Evolutionary conservation across 345 rosid genomes (phyloP), one percentile per base, ranked within the genome.

Genomic region (Melaleuca quinquenervia): DNA sequence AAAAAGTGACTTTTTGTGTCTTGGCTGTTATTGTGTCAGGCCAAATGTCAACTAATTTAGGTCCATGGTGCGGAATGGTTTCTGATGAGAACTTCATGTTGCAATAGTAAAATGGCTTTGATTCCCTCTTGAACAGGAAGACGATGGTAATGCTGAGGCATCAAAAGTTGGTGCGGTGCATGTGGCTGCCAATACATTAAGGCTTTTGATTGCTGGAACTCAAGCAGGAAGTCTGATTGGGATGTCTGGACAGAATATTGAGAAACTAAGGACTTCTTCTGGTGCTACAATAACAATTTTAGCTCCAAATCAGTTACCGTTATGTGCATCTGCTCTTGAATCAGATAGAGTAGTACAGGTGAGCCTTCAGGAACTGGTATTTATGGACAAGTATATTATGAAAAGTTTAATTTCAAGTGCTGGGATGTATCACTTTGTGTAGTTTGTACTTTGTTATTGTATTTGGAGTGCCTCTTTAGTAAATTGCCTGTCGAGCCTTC

Each of bases 331-430:
- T 82, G 94, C 96, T 83, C 88, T 83, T 87, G 95, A 94, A 89
- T 93, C 95, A 85, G 96, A 94, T 90, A 86, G 95, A 60, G 91
- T 94, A 58, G 94, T 93, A 52, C 95, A 93, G 94, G 95, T 93
- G 82, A 83, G 78, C 45, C 76, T 70, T 14, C 70, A 48, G 82
- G 49, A 51, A 50, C 82, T 45, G 24, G 24, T 52, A 18, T 27
- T 22, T 26, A 11, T 62, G 53, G 58, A 70, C 49, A 29, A 26
- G 8, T 29, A 48, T 32, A 50, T 32, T 24, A 45, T 32, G 74
- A 45, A 21, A 41, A 24, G n/a, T 84, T 24, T 41, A n/a, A 84
- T 26, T 84, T 84, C 24, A 26, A 14, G n/a, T 82, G 36, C 14
- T 36, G 26, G 36, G 48, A 13, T 11, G 80, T 36, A 36, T 70